Base-by-base conservation (phyloP, 2,329 filamentous ascomycete genomes). In the Pseudomassariella vexata region DNA sequence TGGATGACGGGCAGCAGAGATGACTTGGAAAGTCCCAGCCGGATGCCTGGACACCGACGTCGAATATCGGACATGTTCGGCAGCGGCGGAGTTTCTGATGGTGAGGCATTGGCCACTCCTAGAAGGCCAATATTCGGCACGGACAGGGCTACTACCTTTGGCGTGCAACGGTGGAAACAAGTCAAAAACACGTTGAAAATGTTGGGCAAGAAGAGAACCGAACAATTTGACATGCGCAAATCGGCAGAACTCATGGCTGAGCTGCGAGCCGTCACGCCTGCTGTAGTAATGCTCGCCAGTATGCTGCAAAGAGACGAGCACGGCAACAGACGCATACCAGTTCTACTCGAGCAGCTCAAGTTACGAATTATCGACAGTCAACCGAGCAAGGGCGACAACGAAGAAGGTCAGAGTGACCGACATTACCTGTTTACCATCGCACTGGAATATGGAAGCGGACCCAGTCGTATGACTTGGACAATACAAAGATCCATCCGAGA, bases 231-330 rank as follows among this genome's bases (percentile, higher is more conserved):
- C 56, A 88, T 92, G 52, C 82, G 85, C 51, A 98, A 96, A 57
- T 96, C 90, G 8, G 88, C 92, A 3, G 92, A 98, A 57, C 69
- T 98, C 28, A 90, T 98, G 76, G 92, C 92, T 2, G 92, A 98
- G 59, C 67, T 98, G 22, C 76, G 92, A 29, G 94, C 92, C 25
- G 92, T 88, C 33, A 87, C 89, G 2, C 92, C 92, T 4, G 92
- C 92, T 16, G 92, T 90, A 14, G 67, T 98, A 37, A 94, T 98
- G 59, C 66, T 98, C 32, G 92, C 92, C 6, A 95, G 89, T 52
- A 95, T 96, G 85, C 92, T 96, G 48, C 92, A 96, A 61, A 76
- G 92, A 36, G 92, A 98, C 48, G 92, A 98, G 59, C 86, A 95
- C 48, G 88, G 90, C 29, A 92, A 94, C 59, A 92, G 86, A 61